phyloP scores from a whole-genome alignment of 768 basidiomycete genomes.

The Amanita brunnescens region DNA sequence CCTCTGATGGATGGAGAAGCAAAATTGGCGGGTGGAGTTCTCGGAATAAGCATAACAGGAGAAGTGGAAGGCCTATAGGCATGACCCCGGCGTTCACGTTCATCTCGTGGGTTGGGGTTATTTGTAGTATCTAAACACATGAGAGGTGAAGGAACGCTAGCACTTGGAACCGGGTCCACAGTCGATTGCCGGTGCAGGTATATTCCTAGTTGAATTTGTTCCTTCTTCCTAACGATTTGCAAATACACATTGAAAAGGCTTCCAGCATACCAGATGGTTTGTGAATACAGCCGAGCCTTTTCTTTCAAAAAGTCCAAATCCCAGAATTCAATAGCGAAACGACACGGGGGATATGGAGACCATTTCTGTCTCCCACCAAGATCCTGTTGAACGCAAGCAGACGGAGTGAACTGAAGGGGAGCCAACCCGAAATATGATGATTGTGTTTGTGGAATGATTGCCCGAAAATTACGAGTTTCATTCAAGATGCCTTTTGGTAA shows the following conservation, averaged over 20 bases:
- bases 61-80: slow-evolving; percentile 7
- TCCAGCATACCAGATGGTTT: slow-evolving; percentile 87
- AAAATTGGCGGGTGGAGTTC: slow-evolving; percentile 10
- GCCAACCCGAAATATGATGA: slow-evolving; percentile 58
- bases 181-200: slow-evolving; percentile 84
- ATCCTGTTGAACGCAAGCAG: slow-evolving; percentile 34
- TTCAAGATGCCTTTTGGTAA: not conserved
- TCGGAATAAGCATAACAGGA: slow-evolving; percentile 10
- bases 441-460: slow-evolving; percentile 17
- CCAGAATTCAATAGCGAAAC: slow-evolving; percentile 90
- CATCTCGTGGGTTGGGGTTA: not conserved
- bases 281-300: slow-evolving; percentile 75
- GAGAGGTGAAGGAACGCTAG: slow-evolving; percentile 43
- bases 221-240: slow-evolving; percentile 80
- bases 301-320: slow-evolving; percentile 74
- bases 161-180: slow-evolving; percentile 67
- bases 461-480: not conserved
- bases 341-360: slow-evolving; percentile 70
- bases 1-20: slow-evolving; percentile 15
- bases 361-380: slow-evolving; percentile 41
- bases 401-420: slow-evolving; percentile 32
- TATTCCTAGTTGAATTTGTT: slow-evolving; percentile 66
- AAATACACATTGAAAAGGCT: slow-evolving; percentile 85
- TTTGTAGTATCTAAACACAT: slow-evolving; percentile 1
- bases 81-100: not conserved